Evolutionary conservation across 345 rosid species (phyloP).

Genomic region (Hypericum androsaemum): DNA sequence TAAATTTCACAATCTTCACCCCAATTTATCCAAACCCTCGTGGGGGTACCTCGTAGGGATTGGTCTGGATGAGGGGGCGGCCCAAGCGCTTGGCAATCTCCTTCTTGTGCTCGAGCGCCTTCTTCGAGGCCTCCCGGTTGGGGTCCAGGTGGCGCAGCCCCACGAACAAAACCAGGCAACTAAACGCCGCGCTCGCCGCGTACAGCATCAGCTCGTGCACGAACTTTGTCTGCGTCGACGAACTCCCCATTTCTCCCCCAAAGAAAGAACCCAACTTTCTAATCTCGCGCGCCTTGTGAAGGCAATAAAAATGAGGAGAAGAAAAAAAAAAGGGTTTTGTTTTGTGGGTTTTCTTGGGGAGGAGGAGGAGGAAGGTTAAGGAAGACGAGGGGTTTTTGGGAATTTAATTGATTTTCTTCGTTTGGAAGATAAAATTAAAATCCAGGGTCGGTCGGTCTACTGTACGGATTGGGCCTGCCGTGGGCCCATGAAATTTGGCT

Average conservation of each 20-base stretch:
- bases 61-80: constrained; percentile 80
- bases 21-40: constrained; percentile 33
- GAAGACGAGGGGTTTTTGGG: no score
- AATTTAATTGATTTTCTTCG: no score
- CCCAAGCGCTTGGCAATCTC: constrained; percentile 86
- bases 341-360: no score
- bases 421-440: no score
- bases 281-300: neutral
- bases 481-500: no score
- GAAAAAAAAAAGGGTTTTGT: no score
- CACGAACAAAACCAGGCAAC: constrained; percentile 73
- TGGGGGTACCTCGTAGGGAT: constrained; percentile 95
- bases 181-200: constrained; percentile 96
- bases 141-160: constrained; percentile 89
- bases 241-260: constrained; percentile 43
- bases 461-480: no score
- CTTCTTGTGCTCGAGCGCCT: constrained; percentile 83
- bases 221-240: constrained; percentile 70
- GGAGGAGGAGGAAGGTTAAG: neutral
- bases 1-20: no score
- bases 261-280: neutral
- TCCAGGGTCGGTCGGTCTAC: no score
- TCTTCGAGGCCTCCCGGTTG: constrained; percentile 83
- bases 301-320: neutral
- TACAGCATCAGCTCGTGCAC: constrained; percentile 67